A percentile compares a stretch with the other conserved stretches of the same genome.
Conservation (phyloP, 2,329 filamentous ascomycete species). For the Neonectria faginata region DNA sequence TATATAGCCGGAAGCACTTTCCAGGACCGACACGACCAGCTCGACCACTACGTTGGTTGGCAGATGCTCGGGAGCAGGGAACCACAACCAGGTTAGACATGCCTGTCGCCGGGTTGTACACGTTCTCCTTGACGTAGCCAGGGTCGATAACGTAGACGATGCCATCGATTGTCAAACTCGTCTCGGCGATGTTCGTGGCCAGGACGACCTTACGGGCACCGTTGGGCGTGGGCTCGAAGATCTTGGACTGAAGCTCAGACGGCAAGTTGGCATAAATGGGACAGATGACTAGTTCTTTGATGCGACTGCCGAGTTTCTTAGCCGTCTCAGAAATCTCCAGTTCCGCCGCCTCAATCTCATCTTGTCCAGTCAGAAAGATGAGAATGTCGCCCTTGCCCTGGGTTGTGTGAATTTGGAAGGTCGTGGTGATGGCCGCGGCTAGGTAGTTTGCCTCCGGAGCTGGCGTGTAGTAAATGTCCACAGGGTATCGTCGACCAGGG, state of each 20-base stretch:
- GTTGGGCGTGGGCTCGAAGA: constrained; percentile 92
- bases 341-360: constrained; percentile 92
- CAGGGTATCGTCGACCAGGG: constrained; percentile 87
- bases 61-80: constrained; percentile 90
- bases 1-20: constrained; percentile 94
- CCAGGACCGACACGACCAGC: constrained; percentile 92
- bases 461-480: constrained; percentile 91
- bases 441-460: constrained; percentile 96
- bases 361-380: constrained; percentile 94
- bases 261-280: constrained; percentile 96
- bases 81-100: constrained; percentile 94
- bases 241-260: constrained; percentile 89
- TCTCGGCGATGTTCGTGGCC: constrained; percentile 97
- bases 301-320: constrained; percentile 84
- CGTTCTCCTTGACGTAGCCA: constrained; percentile 94
- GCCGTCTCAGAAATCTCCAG: constrained; percentile 87
- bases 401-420: constrained; percentile 94
- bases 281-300: constrained; percentile 88
- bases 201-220: constrained; percentile 90
- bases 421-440: constrained; percentile 88
- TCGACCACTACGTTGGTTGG: constrained; percentile 91
- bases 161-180: constrained; percentile 92
- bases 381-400: constrained; percentile 90
- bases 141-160: constrained; percentile 97
- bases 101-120: constrained; percentile 89